Percentiles rank a stretch among this genome's conserved stretches.
These are phyloP conservation scores for Carnegiea gigantea DNA, from an alignment of 179 eudicot species.

Conservation along the genomic window DNA sequence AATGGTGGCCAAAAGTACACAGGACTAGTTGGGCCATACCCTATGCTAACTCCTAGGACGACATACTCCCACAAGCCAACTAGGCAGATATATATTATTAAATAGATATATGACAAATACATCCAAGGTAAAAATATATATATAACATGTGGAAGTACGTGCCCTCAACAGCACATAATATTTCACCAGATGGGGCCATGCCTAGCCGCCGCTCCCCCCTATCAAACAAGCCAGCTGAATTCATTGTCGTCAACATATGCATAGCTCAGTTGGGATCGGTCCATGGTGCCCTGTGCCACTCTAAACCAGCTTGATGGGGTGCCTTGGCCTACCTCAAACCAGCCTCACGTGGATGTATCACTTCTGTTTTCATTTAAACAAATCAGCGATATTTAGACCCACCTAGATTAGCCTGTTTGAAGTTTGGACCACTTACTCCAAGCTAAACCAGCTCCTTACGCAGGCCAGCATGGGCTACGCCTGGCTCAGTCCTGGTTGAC, in stretches of 20 bases:
- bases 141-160: too few relatives aligned
- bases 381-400: too few relatives aligned
- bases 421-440: background rate
- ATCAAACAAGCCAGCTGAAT: background rate
- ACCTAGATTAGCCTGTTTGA: background rate
- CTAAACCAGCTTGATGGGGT: too few relatives aligned
- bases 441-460: background rate
- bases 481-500: background rate
- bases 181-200: background rate
- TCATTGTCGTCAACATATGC: background rate
- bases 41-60: too few relatives aligned
- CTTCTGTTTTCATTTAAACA: background rate
- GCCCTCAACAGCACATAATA: too few relatives aligned
- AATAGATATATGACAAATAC: too few relatives aligned
- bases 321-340: background rate
- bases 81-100: too few relatives aligned
- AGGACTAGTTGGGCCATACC: background rate
- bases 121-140: too few relatives aligned
- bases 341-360: background rate
- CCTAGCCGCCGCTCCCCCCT: background rate
- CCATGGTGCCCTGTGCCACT: too few relatives aligned
- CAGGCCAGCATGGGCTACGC: background rate
- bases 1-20: background rate
- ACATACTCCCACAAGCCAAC: too few relatives aligned
- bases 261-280: too few relatives aligned